A percentile compares a stretch with the other conserved stretches of the same genome.
phyloP scores from a whole-genome alignment of 2,329 filamentous ascomycete genomes.

The Fusarium secorum region DNA sequence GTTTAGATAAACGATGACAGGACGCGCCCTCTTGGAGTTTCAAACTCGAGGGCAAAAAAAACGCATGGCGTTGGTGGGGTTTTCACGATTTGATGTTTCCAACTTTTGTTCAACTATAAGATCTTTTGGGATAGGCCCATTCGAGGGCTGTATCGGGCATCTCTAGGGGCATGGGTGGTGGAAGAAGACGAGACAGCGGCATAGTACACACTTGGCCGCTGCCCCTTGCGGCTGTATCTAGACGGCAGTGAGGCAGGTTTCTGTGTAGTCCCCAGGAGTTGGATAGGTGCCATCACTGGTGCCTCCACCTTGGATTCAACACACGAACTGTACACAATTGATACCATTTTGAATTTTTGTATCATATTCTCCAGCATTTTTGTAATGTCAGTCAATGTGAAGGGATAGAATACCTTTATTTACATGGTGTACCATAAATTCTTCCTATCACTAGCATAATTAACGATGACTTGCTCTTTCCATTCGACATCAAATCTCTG shows the following conservation, averaged over 20 bases:
- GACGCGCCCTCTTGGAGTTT: slow-evolving; percentile 17
- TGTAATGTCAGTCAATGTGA: neutral
- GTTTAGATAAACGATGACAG: slow-evolving; percentile 41
- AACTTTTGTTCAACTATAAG: slow-evolving; percentile 21
- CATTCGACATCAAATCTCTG: too few species aligned
- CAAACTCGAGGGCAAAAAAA: slow-evolving; percentile 29
- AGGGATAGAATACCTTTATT: neutral
- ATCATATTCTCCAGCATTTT: neutral
- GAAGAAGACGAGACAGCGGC: neutral
- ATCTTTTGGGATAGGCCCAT: neutral
- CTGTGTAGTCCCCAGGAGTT: slow-evolving; percentile 9
- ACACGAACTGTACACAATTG: slow-evolving; percentile 34
- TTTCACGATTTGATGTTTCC: slow-evolving; percentile 31
- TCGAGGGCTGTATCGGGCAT: slow-evolving; percentile 11
- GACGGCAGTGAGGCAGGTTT: slow-evolving; percentile 9
- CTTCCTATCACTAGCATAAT: neutral
- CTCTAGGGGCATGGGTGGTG: neutral
- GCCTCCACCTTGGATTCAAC: slow-evolving; percentile 20
- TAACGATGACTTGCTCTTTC: neutral
- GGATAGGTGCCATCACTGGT: neutral
- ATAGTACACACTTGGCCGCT: slow-evolving; percentile 14
- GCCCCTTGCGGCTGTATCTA: neutral
- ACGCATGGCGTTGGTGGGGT: slow-evolving; percentile 36
- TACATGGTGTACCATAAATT: too few species aligned
- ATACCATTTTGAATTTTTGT: slow-evolving; percentile 37